A percentile compares a stretch with the other conserved stretches of the same genome.
Evolutionary conservation across 2,329 filamentous ascomycete species (phyloP).

Genomic region (Escovopsis sp.): DNA sequence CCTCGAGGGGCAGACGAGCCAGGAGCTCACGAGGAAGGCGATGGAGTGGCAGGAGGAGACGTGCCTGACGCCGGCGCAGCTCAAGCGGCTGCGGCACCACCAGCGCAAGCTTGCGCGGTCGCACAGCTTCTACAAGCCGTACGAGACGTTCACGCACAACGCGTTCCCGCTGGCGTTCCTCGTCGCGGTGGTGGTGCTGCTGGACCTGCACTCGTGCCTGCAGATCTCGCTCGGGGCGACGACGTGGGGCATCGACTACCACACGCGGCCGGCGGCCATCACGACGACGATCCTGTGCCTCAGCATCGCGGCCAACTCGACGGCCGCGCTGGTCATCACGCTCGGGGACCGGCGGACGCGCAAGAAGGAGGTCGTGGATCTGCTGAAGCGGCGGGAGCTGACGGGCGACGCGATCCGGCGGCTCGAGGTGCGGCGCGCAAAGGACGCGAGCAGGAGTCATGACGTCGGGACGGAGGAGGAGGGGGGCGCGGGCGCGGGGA

Average conservation of each 20-base stretch:
- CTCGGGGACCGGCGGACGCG: slow-evolving; percentile 62
- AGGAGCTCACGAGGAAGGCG: slow-evolving; percentile 24
- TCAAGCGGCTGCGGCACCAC: slow-evolving; percentile 58
- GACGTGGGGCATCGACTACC: slow-evolving; percentile 67
- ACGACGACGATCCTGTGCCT: slow-evolving; percentile 71
- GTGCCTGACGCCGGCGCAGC: slow-evolving; percentile 50
- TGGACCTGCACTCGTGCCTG: slow-evolving; percentile 66
- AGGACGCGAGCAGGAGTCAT: slow-evolving; percentile 4
- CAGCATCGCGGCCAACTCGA: slow-evolving; percentile 64
- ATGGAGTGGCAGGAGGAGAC: slow-evolving; percentile 35
- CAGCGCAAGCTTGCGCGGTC: slow-evolving; percentile 67
- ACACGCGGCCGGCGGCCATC: slow-evolving; percentile 51
- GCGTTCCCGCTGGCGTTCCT: slow-evolving; percentile 64
- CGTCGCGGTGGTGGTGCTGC: slow-evolving; percentile 60
- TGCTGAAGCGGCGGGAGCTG: slow-evolving; percentile 61
- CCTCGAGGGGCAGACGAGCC: slow-evolving; percentile 13
- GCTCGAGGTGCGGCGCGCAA: slow-evolving; percentile 17
- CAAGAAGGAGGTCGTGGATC: slow-evolving; percentile 74
- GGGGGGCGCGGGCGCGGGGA: not conserved
- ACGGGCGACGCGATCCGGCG: slow-evolving; percentile 44
- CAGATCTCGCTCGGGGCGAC: slow-evolving; percentile 66
- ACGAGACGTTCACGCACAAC: slow-evolving; percentile 69
- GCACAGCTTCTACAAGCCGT: slow-evolving; percentile 79
- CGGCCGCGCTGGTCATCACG: slow-evolving; percentile 60
- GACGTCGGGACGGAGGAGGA: slow-evolving; percentile 1